phyloP scores from a whole-genome alignment of 176 grass and related monocot genomes.

The Oryza longistaminata region DNA sequence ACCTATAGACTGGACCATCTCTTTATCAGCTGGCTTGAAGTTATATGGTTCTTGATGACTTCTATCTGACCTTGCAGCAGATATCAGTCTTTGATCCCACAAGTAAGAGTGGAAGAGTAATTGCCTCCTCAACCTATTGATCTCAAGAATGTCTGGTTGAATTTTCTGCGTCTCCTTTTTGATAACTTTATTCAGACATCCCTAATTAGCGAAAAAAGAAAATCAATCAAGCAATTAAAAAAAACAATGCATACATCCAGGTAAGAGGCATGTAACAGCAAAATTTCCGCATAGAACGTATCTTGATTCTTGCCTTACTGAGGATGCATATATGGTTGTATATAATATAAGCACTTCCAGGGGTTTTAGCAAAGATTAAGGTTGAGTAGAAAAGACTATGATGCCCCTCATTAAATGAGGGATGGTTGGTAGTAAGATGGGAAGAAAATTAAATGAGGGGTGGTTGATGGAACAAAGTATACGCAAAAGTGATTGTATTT shows the following conservation, averaged over 20 bases:
- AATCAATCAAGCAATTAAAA: constrained; percentile 21
- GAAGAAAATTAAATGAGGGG: too few relatives aligned
- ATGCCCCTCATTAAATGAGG: too few relatives aligned
- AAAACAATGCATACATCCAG: constrained; percentile 14
- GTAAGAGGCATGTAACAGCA: neutral
- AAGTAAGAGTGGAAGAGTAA: constrained; percentile 83
- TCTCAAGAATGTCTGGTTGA: constrained; percentile 89
- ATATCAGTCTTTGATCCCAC: constrained; percentile 79
- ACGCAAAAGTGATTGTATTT: too few relatives aligned
- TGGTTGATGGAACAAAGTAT: too few relatives aligned
- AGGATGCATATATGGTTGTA: neutral
- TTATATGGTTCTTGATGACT: constrained; percentile 39
- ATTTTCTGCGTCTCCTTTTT: constrained; percentile 67
- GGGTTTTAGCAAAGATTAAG: too few relatives aligned
- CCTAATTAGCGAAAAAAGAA: constrained; percentile 53
- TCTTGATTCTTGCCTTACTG: neutral
- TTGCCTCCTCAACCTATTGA: constrained; percentile 89
- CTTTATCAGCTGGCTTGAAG: constrained; percentile 48
- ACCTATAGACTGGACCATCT: constrained; percentile 45
- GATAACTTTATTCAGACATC: constrained; percentile 66
- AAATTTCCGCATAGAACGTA: neutral
- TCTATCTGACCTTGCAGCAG: constrained; percentile 55
- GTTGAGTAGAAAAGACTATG: too few relatives aligned
- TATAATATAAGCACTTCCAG: neutral
- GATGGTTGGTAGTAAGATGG: too few relatives aligned